These are phyloP conservation scores for Citrus sinensis DNA, from an alignment of 345 rosid species.

Conservation along the genomic window DVS_A1.0 CM039169.1:555501-556000, in stretches of 20 bases:
- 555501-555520: slow-evolving; percentile 36
- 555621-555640: neutral
- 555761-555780: neutral
- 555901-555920: slow-evolving; percentile 1
- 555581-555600: slow-evolving; percentile 15
- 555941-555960: slow-evolving; percentile 7
- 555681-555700: neutral
- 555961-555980: neutral
- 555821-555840: neutral
- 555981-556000: neutral
- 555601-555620: slow-evolving; percentile 34
- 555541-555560: slow-evolving; percentile 16
- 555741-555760: slow-evolving; percentile 17
- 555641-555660: neutral
- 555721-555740: slow-evolving; percentile 10
- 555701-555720: neutral
- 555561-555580: neutral
- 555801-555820: neutral
- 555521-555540: slow-evolving; percentile 28
- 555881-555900: slow-evolving; percentile 4
- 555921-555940: neutral
- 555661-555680: neutral
- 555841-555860: neutral
- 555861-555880: neutral
- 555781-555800: neutral